A percentile compares a stretch with the other conserved stretches of the same genome.
Conservation (phyloP, 164 flowering plant genomes). For the Taxillus chinensis region DNA sequence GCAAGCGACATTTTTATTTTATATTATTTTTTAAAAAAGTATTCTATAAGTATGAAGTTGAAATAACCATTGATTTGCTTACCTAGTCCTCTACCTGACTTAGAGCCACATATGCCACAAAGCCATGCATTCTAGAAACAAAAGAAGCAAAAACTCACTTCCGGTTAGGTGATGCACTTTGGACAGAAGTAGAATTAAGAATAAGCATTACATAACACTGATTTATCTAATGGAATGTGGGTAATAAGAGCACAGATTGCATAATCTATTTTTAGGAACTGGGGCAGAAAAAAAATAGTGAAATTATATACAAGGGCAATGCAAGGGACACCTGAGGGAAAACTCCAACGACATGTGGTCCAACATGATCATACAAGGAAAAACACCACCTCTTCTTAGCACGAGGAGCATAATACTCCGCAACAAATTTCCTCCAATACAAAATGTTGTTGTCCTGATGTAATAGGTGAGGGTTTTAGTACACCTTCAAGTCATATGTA, state of each 20-base stretch:
- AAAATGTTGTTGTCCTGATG: slow-evolving; percentile 17
- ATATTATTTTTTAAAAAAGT: too few species aligned
- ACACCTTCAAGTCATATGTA: too few species aligned
- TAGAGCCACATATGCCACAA: slow-evolving; percentile 43
- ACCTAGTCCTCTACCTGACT: slow-evolving; percentile 52
- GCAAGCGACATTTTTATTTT: too few species aligned
- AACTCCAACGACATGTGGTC: slow-evolving; percentile 8
- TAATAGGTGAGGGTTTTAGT: not conserved
- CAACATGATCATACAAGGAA: slow-evolving; percentile 13
- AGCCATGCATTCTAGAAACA: slow-evolving; percentile 20
- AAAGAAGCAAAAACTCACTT: too few species aligned
- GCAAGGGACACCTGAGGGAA: slow-evolving; percentile 4
- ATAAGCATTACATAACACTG: too few species aligned
- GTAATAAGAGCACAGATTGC: too few species aligned
- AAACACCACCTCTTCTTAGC: slow-evolving; percentile 24
- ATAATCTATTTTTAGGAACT: too few species aligned
- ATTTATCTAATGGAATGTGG: too few species aligned
- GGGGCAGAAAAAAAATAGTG: not conserved
- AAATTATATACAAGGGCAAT: slow-evolving; percentile 6
- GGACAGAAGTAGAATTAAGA: too few species aligned
- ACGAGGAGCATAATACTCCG: slow-evolving; percentile 17
- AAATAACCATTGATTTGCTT: slow-evolving; percentile 3
- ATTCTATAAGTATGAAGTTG: not conserved
- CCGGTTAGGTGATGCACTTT: too few species aligned
- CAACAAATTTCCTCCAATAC: slow-evolving; percentile 23